Percentiles rank a stretch among this genome's conserved stretches.
Conservation (phyloP, 2,329 filamentous ascomycete genomes). For the Hypoxylon sp. region DNA sequence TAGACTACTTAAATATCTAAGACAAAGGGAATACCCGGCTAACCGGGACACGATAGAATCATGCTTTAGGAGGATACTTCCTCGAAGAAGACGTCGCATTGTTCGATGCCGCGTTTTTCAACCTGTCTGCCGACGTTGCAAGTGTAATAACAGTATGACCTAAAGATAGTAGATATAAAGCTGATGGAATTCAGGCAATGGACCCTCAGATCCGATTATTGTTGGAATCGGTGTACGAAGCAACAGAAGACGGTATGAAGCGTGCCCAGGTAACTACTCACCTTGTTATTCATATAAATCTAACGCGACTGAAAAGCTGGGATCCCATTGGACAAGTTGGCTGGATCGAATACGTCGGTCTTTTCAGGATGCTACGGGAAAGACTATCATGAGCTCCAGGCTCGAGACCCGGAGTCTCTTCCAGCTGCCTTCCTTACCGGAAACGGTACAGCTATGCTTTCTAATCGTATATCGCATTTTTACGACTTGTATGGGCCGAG, state of each 20-base stretch:
- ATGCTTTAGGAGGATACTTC: conserved; percentile 50
- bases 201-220: conserved; percentile 55
- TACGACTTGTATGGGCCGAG: not conserved
- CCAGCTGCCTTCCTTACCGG: not conserved
- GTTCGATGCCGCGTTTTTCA: conserved; percentile 58
- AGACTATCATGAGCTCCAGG: not conserved
- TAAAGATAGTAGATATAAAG: not conserved
- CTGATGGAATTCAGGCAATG: conserved; percentile 44
- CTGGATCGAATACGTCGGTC: not conserved
- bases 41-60: conserved; percentile 1
- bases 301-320: not conserved
- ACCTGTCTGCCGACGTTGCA: conserved; percentile 22
- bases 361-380: not conserved
- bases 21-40: not conserved
- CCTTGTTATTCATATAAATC: not conserved
- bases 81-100: conserved; percentile 51
- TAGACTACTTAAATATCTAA: not conserved
- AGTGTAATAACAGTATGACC: conserved; percentile 1
- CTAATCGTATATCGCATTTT: not conserved
- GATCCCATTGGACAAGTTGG: not conserved
- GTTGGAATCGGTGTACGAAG: conserved; percentile 52
- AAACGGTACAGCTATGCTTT: not conserved
- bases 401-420: not conserved
- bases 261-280: not conserved
- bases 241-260: conserved; percentile 23